A percentile compares a stretch with the other conserved stretches of the same genome.
Conservation (phyloP, 1,284 basidiomycete species). For the Ustilago sp. region DNA sequence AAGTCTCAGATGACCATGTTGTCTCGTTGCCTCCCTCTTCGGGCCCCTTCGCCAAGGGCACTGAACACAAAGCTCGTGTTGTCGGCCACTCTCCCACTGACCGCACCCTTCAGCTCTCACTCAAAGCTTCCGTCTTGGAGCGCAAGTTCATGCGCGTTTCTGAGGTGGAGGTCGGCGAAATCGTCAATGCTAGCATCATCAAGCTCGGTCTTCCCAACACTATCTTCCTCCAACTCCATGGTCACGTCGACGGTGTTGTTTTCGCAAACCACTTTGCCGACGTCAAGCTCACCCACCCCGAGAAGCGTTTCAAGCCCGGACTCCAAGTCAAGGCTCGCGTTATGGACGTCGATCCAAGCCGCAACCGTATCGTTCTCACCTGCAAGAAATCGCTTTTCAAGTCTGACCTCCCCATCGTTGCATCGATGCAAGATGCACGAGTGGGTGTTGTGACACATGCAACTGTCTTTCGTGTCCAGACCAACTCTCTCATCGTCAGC, state of each 20-base stretch:
- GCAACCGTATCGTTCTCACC: constrained; percentile 86
- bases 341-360: constrained; percentile 83
- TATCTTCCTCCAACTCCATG: constrained; percentile 66
- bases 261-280: constrained; percentile 93
- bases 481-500: constrained; percentile 62
- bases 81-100: constrained; percentile 89
- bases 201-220: constrained; percentile 57
- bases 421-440: constrained; percentile 77
- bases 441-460: constrained; percentile 83
- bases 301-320: constrained; percentile 87
- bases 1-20: constrained; percentile 89
- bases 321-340: constrained; percentile 87
- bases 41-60: constrained; percentile 59
- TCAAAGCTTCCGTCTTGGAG: constrained; percentile 84
- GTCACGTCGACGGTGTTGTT: constrained; percentile 80
- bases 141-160: constrained; percentile 87
- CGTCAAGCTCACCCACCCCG: constrained; percentile 79
- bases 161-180: constrained; percentile 74
- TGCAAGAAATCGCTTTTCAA: constrained; percentile 92
- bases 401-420: constrained; percentile 74
- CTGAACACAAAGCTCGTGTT: constrained; percentile 83
- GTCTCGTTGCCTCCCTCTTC: constrained; percentile 76
- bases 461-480: constrained; percentile 74
- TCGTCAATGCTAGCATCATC: constrained; percentile 56
- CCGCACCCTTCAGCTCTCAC: constrained; percentile 85